Conservation (phyloP, 2,329 filamentous ascomycete species). For the Stachybotrys chartarum region DNA sequence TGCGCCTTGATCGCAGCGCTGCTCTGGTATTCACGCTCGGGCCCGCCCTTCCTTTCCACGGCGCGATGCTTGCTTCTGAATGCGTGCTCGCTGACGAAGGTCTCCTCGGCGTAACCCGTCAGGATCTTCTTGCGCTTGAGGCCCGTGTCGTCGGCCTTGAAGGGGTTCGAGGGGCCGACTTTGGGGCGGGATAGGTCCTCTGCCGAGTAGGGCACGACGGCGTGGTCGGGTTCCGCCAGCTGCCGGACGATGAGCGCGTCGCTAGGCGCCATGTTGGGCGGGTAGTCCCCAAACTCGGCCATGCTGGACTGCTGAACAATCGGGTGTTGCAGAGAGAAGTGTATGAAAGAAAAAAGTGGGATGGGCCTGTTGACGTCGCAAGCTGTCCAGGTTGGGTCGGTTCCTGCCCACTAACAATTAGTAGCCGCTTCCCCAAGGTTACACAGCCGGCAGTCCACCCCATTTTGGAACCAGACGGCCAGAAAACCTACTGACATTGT, state of each 20-base stretch:
- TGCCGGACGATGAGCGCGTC: constrained; percentile 54
- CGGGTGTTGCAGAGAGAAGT: background rate
- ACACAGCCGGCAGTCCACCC: no score
- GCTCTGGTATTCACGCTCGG: constrained; percentile 48
- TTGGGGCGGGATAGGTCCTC: constrained; percentile 61
- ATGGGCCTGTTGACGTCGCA: background rate
- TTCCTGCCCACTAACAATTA: no score
- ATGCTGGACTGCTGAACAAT: constrained; percentile 24
- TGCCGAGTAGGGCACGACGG: constrained; percentile 60
- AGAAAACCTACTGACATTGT: no score
- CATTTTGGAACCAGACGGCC: no score
- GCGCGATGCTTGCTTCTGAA: constrained; percentile 85
- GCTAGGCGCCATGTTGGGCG: constrained; percentile 58
- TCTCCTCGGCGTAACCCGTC: constrained; percentile 84
- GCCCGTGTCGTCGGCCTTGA: constrained; percentile 52
- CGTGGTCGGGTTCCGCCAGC: constrained; percentile 50
- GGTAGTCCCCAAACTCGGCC: constrained; percentile 56
- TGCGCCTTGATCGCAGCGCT: constrained; percentile 60
- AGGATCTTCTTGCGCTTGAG: constrained; percentile 74
- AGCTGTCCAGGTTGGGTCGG: no score
- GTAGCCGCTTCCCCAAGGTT: no score
- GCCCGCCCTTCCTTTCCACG: constrained; percentile 59
- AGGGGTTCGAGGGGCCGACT: constrained; percentile 68
- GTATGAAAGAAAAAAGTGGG: background rate
- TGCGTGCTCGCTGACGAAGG: constrained; percentile 80